phyloP scores from a whole-genome alignment of 768 basidiomycete genomes.

The Suillus weaverae region DNA sequence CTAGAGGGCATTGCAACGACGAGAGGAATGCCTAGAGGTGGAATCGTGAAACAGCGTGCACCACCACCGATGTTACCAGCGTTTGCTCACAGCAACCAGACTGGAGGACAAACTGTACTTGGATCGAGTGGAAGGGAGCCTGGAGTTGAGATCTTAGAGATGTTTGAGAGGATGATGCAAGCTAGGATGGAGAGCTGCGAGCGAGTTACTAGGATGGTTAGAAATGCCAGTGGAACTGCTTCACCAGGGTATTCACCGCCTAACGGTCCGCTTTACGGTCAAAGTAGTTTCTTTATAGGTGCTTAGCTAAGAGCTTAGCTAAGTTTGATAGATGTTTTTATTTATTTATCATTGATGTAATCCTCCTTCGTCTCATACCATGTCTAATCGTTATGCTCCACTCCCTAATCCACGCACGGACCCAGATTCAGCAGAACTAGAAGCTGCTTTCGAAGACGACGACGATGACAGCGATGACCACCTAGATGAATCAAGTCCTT shows the following conservation, averaged over 20 bases:
- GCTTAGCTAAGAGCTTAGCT: background rate
- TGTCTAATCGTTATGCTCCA: constrained; percentile 67
- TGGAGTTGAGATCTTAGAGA: constrained; percentile 56
- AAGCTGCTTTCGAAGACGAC: constrained; percentile 83
- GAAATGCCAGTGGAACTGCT: constrained; percentile 38
- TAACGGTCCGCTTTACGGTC: background rate
- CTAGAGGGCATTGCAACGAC: constrained; percentile 43
- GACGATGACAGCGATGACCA: constrained; percentile 55
- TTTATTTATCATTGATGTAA: constrained; percentile 1
- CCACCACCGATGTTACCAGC: constrained; percentile 32
- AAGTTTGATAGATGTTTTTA: background rate
- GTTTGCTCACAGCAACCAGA: constrained; percentile 10
- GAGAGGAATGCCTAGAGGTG: constrained; percentile 24
- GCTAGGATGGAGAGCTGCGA: constrained; percentile 76
- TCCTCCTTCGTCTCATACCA: constrained; percentile 15
- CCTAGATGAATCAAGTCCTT: constrained; percentile 46
- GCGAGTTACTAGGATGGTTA: constrained; percentile 58
- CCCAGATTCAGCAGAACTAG: constrained; percentile 63
- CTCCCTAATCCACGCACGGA: constrained; percentile 58
- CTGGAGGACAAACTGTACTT: constrained; percentile 17
- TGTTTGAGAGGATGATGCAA: constrained; percentile 73
- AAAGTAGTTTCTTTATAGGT: constrained; percentile 5
- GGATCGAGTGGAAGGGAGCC: constrained; percentile 36
- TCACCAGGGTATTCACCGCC: constrained; percentile 1
- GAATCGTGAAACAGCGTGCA: constrained; percentile 31